These are phyloP conservation scores for Lipomyces yamadae DNA, from an alignment of 805 yeast species.

Conservation along the genomic window DNA sequence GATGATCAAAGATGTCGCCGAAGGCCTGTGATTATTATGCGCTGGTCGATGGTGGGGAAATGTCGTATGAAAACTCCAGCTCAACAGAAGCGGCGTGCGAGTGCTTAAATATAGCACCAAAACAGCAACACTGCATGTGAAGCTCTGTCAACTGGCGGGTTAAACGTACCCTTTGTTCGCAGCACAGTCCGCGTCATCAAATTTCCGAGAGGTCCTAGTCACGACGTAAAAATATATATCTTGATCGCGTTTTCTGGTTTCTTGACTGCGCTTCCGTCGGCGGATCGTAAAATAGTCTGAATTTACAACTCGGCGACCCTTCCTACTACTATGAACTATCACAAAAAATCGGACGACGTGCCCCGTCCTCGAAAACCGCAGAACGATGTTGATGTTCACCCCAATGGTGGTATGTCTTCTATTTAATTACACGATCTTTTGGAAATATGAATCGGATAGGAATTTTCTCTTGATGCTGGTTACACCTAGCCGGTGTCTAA, in stretches of 20 bases:
- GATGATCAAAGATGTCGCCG: too few species aligned
- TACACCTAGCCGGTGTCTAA: too few species aligned
- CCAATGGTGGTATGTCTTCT: not conserved
- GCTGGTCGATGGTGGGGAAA: too few species aligned
- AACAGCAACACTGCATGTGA: too few species aligned
- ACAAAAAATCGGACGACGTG: not conserved
- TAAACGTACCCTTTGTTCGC: too few species aligned
- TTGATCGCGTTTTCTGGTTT: not conserved
- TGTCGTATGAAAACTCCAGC: too few species aligned
- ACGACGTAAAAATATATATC: not conserved
- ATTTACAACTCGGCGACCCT: not conserved
- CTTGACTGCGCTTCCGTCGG: not conserved
- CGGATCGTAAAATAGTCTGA: not conserved
- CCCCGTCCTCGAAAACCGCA: slow-evolving; percentile 1
- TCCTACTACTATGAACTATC: not conserved
- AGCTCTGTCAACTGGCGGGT: too few species aligned
- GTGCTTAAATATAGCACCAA: too few species aligned
- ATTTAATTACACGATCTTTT: not conserved
- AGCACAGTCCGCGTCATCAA: not conserved
- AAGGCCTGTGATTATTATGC: too few species aligned
- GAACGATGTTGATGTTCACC: not conserved
- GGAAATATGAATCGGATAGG: not conserved
- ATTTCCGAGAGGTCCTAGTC: not conserved
- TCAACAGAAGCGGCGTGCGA: too few species aligned
- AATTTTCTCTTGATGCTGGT: too few species aligned